Evolutionary conservation across 2,329 filamentous ascomycete species (phyloP), one percentile per base, ranked within the genome.

Genomic region (Scleromitrula shiraiana): DNA sequence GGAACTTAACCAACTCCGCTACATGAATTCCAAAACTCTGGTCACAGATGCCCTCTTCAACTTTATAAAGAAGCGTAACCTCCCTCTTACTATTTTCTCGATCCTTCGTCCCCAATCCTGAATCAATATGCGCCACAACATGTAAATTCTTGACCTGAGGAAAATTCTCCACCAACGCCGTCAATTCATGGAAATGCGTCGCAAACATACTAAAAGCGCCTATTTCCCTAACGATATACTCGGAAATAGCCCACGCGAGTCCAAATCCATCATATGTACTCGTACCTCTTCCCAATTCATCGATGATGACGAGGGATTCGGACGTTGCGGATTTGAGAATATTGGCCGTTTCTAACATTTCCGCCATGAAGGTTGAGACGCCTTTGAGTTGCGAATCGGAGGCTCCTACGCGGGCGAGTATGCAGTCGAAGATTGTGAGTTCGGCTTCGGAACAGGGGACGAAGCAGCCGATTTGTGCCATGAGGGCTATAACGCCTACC

Each of bases 11-110:
- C 5, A 98, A 77, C 70, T 98, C 93, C 1, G 93, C 93, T 12
- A 98, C 94, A 68, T 98, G 93, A 59, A 98, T 98, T 59, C 93
- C 93, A 65, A 98, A 98, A 50, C 85, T 93, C 70, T 98, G 93
- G 66, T 98, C 93, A 64, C 89, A 96, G 59, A 98, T 85, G 41
- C 93, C 93, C 0, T 88, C 87, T 62, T 95, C 88, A 29, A 98
- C 93, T 70, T 95, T 95, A 74, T 98, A 98, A 5, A 98, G 77
- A 6, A 98, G 76, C 1, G 91, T 97, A 39, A 98, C 94, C 69
- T 97, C 88, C 56, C 85, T 77, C 49, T 74, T 73, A 54, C 57
- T 59, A 10, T 62, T n/a, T n/a, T n/a, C n/a, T n/a, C n/a, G n/a
- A n/a, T n/a, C 60, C 7, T 57, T 55, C 38, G 72, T 62, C 10